phyloP scores from a whole-genome alignment of 495 filamentous ascomycete species.

The Penicillium pancosmium region DNA sequence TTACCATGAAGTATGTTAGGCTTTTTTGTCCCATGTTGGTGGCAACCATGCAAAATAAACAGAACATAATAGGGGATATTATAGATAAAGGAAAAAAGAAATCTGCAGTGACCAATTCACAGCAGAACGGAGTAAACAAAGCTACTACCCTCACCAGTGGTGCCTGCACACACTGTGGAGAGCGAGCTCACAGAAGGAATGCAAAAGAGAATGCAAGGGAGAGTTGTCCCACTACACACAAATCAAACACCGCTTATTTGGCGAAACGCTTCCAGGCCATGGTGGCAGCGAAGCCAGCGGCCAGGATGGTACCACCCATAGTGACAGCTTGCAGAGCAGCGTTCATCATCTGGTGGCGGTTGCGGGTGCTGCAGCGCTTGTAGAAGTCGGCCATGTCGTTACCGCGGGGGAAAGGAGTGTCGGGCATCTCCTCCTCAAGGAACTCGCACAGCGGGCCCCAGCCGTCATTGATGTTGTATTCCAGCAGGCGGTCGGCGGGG shows the following conservation, averaged over 20 bases:
- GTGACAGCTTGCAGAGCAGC: conserved; percentile 54
- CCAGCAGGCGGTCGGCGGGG: conserved; percentile 55
- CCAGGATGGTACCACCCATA: conserved; percentile 48
- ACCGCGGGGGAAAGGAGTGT: conserved; percentile 47
- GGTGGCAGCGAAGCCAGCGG: conserved; percentile 42
- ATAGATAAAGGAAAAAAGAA: conserved; percentile 10
- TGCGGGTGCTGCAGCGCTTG: conserved; percentile 58
- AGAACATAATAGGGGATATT: conserved; percentile 19
- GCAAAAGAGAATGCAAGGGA: conserved; percentile 1
- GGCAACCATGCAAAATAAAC: conserved; percentile 9
- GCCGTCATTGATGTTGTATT: conserved; percentile 66
- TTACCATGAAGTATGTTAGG: conserved; percentile 11
- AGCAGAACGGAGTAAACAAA: not conserved
- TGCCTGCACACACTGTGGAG: conserved; percentile 25
- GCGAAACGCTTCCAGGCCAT: conserved; percentile 48
- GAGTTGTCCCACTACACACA: not conserved
- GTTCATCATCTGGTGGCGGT: conserved; percentile 65
- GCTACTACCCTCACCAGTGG: conserved; percentile 5
- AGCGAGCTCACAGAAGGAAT: conserved; percentile 7
- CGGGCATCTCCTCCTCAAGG: conserved; percentile 60
- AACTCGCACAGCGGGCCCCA: conserved; percentile 71
- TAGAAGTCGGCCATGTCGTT: conserved; percentile 62
- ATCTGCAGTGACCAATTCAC: conserved; percentile 6
- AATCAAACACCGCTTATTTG: conserved; percentile 26
- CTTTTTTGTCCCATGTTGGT: conserved; percentile 1